Percentiles rank a stretch among this genome's conserved stretches.
phyloP scores from a whole-genome alignment of 2,329 filamentous ascomycete genomes.

The Aspergillus vadensis region DNA sequence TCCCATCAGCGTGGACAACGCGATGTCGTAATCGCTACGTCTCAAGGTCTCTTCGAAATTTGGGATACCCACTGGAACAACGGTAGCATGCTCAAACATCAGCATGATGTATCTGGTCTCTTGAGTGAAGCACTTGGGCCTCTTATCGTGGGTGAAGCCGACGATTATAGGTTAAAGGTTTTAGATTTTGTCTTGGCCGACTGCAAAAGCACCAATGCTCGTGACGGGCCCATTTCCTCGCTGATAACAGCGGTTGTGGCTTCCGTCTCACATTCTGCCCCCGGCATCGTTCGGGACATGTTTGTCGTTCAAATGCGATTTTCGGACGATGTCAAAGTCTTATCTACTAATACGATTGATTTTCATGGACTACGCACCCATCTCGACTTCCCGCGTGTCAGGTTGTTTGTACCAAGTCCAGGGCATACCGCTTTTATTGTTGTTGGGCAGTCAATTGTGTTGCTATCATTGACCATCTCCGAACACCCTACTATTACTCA shows the following conservation, averaged over 20 bases:
- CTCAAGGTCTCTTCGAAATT: slow-evolving; percentile 73
- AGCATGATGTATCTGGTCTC: slow-evolving; percentile 68
- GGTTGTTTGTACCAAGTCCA: slow-evolving; percentile 75
- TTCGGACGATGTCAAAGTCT: slow-evolving; percentile 56
- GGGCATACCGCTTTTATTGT: slow-evolving; percentile 79
- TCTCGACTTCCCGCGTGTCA: slow-evolving; percentile 53
- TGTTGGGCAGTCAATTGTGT: slow-evolving; percentile 74
- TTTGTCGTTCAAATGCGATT: slow-evolving; percentile 73
- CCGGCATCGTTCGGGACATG: slow-evolving; percentile 60
- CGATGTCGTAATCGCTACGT: slow-evolving; percentile 77
- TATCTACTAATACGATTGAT: slow-evolving; percentile 68
- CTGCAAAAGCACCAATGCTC: slow-evolving; percentile 43
- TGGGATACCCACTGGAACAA: slow-evolving; percentile 91
- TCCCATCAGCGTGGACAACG: slow-evolving; percentile 77
- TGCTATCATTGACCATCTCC: slow-evolving; percentile 70
- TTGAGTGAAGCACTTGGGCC: slow-evolving; percentile 65
- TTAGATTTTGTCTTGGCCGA: slow-evolving; percentile 73
- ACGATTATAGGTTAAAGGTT: slow-evolving; percentile 66
- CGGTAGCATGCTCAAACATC: slow-evolving; percentile 72
- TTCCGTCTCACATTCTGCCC: slow-evolving; percentile 57
- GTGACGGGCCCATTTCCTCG: slow-evolving; percentile 51
- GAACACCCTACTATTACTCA: slow-evolving; percentile 76
- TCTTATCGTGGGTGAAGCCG: slow-evolving; percentile 54
- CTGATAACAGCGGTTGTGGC: slow-evolving; percentile 64
- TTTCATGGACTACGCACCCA: slow-evolving; percentile 60